A percentile compares a stretch with the other conserved stretches of the same genome.
phyloP scores from a whole-genome alignment of 768 basidiomycete genomes.

The Tylopilus rubrobrunneus region DNA sequence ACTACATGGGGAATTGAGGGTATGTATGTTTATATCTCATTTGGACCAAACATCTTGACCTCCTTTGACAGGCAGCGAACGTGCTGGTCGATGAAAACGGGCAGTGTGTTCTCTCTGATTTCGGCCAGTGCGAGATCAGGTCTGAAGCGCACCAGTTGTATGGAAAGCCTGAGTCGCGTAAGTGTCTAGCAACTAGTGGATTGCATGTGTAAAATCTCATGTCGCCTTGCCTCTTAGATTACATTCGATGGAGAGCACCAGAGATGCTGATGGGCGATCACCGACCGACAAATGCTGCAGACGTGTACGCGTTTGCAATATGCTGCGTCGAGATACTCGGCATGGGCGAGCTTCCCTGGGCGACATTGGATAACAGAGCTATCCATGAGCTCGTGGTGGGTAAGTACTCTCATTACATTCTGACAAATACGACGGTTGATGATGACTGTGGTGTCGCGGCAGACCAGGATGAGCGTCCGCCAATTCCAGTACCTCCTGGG shows the following conservation, averaged over 20 bases:
- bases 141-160: slow-evolving; percentile 63
- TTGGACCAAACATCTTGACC: not conserved
- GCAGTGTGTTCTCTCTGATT: slow-evolving; percentile 74
- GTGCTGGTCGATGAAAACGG: slow-evolving; percentile 67
- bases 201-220: not conserved
- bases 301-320: slow-evolving; percentile 70
- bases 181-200: not conserved
- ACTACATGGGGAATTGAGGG: slow-evolving; percentile 81
- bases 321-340: slow-evolving; percentile 60
- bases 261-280: slow-evolving; percentile 53
- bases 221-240: slow-evolving; percentile 42
- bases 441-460: slow-evolving; percentile 19
- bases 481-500: slow-evolving; percentile 37
- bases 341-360: slow-evolving; percentile 61
- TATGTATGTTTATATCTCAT: slow-evolving; percentile 24
- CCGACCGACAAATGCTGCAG: slow-evolving; percentile 49
- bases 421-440: not conserved
- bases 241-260: slow-evolving; percentile 68
- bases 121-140: slow-evolving; percentile 80
- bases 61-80: slow-evolving; percentile 55
- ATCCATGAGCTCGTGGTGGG: slow-evolving; percentile 51
- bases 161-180: slow-evolving; percentile 46
- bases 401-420: slow-evolving; percentile 23
- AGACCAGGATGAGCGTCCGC: slow-evolving; percentile 53
- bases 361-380: slow-evolving; percentile 43